These are phyloP conservation scores for Neophaeococcomyces aloes DNA, from an alignment of 2,329 filamentous ascomycete species.

Conservation along the genomic window DNA sequence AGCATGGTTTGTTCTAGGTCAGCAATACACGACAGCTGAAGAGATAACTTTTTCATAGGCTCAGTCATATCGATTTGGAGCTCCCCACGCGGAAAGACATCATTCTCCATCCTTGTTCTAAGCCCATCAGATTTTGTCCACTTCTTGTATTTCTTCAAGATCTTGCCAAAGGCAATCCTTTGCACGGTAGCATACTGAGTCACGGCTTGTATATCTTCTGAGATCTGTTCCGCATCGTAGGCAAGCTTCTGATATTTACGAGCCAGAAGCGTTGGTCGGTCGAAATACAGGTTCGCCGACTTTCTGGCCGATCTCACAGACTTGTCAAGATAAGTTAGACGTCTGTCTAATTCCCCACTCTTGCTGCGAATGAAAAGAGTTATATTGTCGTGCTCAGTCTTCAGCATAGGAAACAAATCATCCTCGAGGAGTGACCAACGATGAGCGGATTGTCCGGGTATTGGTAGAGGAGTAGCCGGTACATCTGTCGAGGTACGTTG, in stretches of 20 bases:
- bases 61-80: constrained; percentile 17
- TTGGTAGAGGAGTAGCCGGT: constrained; percentile 56
- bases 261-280: constrained; percentile 14
- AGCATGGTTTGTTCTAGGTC: constrained; percentile 15
- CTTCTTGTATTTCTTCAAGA: constrained; percentile 80
- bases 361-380: constrained; percentile 72
- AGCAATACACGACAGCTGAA: constrained; percentile 12
- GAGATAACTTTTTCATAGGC: constrained; percentile 15
- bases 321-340: constrained; percentile 41
- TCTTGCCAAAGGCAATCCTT: constrained; percentile 66
- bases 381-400: constrained; percentile 64
- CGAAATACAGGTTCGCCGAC: constrained; percentile 10
- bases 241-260: constrained; percentile 41
- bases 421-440: constrained; percentile 56
- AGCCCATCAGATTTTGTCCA: constrained; percentile 67
- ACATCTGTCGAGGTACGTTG: constrained; percentile 62
- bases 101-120: constrained; percentile 54
- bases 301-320: constrained; percentile 26
- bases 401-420: constrained; percentile 60
- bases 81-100: constrained; percentile 41
- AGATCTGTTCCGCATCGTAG: constrained; percentile 43
- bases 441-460: constrained; percentile 57
- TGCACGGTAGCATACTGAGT: constrained; percentile 65
- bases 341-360: constrained; percentile 61
- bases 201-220: constrained; percentile 60